Evolutionary conservation across 306 rosid genomes (phyloP).

Genomic region (Castanea sativa): DNA sequence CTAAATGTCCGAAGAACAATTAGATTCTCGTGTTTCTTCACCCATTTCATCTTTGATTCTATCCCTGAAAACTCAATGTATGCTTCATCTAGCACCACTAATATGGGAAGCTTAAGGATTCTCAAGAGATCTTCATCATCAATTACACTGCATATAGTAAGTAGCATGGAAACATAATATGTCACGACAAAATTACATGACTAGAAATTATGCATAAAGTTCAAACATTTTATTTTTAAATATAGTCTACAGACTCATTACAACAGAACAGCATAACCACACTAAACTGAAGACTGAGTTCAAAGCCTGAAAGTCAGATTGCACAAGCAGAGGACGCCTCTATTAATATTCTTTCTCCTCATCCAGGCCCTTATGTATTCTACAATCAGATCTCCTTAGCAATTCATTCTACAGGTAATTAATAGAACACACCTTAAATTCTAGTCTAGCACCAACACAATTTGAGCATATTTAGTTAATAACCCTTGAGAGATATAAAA

Average conservation of each 20-base stretch:
- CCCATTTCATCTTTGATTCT: conserved; percentile 79
- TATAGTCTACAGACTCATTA: not conserved
- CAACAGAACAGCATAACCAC: not conserved
- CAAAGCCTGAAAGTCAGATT: not conserved
- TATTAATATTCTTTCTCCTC: not conserved
- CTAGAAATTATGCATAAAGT: conserved; percentile 8
- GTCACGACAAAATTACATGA: conserved; percentile 1
- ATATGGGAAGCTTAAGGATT: conserved; percentile 83
- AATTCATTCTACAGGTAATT: not conserved
- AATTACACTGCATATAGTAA: conserved; percentile 61
- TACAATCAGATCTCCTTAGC: not conserved
- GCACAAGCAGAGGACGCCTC: not conserved
- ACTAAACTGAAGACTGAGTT: not conserved
- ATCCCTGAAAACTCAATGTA: conserved; percentile 81
- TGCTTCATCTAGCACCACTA: conserved; percentile 96
- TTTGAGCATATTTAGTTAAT: not conserved
- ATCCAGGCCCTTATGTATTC: not conserved
- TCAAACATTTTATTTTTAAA: not conserved
- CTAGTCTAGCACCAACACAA: not conserved
- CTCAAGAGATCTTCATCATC: conserved; percentile 69
- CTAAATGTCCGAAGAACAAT: conserved; percentile 94
- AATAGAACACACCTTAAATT: not conserved
- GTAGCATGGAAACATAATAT: conserved; percentile 14
- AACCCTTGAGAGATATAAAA: not conserved
- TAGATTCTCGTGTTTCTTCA: conserved; percentile 83